Conservation (phyloP, 2,329 filamentous ascomycete species). For the Fusarium multiceps region DNA sequence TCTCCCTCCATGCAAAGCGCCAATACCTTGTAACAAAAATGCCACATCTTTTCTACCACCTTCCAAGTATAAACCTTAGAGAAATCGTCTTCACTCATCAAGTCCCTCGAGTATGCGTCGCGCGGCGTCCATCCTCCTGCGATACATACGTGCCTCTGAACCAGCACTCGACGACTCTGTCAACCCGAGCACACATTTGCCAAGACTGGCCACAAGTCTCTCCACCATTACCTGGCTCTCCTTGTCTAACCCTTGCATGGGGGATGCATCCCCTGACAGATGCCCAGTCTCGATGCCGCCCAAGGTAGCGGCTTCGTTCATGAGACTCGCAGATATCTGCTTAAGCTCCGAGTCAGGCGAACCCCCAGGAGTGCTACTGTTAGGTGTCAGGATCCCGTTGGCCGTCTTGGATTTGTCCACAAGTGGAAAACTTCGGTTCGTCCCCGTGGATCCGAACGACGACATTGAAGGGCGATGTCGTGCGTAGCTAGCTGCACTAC, state of each 20-base stretch:
- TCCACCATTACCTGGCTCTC: constrained; percentile 72
- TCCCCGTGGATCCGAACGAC: constrained; percentile 68
- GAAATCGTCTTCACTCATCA: constrained; percentile 54
- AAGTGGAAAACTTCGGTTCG: constrained; percentile 71
- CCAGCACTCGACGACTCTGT: constrained; percentile 65
- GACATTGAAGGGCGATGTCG: constrained; percentile 62
- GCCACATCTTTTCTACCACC: constrained; percentile 10
- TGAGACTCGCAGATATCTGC: constrained; percentile 60
- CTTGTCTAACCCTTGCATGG: constrained; percentile 59
- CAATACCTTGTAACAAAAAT: constrained; percentile 24
- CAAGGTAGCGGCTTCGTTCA: constrained; percentile 60
- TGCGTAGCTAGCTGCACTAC: constrained; percentile 30
- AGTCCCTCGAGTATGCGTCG: constrained; percentile 78
- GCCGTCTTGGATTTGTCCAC: constrained; percentile 63
- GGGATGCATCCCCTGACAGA: constrained; percentile 48
- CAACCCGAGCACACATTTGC: constrained; percentile 69
- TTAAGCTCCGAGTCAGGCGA: constrained; percentile 63
- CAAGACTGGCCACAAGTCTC: constrained; percentile 68
- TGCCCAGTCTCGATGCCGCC: constrained; percentile 50
- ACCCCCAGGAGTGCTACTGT: constrained; percentile 53
- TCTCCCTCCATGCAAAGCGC: constrained; percentile 28
- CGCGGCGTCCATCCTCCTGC: constrained; percentile 79
- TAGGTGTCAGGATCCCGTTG: constrained; percentile 56
- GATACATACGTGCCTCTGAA: constrained; percentile 71
- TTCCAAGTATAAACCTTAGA: not conserved